Evolutionary conservation across 371 early-diverging fungal genomes (phyloP), one percentile per base, ranked within the genome.

Genomic region (Rhizopus sp.): DNA sequence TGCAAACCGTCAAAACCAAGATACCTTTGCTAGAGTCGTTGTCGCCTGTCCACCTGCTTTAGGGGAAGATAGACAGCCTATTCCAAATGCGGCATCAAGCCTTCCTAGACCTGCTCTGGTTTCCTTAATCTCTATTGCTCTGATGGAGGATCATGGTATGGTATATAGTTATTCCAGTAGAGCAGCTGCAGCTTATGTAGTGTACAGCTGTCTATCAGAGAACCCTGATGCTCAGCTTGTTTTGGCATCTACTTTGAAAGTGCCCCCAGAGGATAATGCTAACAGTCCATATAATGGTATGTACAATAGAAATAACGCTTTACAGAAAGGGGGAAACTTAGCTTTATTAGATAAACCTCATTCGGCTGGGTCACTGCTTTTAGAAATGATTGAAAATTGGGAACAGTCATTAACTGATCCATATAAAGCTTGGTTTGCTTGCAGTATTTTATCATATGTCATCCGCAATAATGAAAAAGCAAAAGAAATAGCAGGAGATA

Each of bases 351-450:
- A 51, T 13, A 63, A 58, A 74, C 82, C 89, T n/a, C 89, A 90
- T 59, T 92, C 95, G 2, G 89, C 92, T 3, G 95, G 95, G 10
- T 93, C 95, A 7, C 71, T 94, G 15, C 56, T 95, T 5, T 76
- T 96, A 33, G 81, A 86, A 3, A 82, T 88, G 1, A 72, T 96
- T 42, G 80, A 93, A 9, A 87, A 90, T 54, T 88, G 91, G 91
- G 85, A 89, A 50, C 70, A 78, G 29, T 77, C 84, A 0, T 62
- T 69, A 23, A 70, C 79, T 16, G 96, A 97, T 55, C 92, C 93
- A 12, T 93, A 91, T 68, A 85, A 85, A 23, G 76, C 85, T 4
- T 97, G 96, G 96, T 93, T 95, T 72, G 90, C 97, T 0, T 85
- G 92, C 0, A 81, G 88, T 29, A 72, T 95, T 29, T 72, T 96